These are phyloP conservation scores for Psilocybe cubensis DNA, from an alignment of 768 basidiomycete genomes.

Conservation along the genomic window DNA sequence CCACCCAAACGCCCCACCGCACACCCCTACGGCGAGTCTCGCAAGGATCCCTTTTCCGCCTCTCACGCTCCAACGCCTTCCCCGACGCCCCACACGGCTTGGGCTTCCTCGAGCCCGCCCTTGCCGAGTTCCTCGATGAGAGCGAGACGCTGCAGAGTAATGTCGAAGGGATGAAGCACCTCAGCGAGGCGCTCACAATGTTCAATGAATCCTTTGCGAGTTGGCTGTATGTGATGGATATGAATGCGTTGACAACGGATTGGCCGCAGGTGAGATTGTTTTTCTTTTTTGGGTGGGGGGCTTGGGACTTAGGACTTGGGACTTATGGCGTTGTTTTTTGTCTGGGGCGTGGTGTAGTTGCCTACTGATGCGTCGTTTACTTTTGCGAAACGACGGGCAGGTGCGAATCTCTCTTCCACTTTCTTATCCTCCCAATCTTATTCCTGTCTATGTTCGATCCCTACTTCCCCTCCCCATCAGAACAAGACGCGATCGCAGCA, in stretches of 20 bases:
- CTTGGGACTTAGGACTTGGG: background rate
- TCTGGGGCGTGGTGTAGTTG: constrained; percentile 40
- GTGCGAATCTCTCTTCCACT: constrained; percentile 32
- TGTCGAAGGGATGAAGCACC: constrained; percentile 66
- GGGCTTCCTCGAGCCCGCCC: constrained; percentile 82
- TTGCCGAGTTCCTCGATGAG: constrained; percentile 89
- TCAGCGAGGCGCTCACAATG: constrained; percentile 75
- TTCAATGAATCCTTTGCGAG: constrained; percentile 96
- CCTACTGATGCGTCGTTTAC: constrained; percentile 63
- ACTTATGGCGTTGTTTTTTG: constrained; percentile 13
- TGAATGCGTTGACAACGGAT: constrained; percentile 94
- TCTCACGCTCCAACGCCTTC: constrained; percentile 76
- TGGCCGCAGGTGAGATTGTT: constrained; percentile 83
- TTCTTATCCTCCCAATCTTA: too few species aligned
- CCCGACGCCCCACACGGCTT: constrained; percentile 82
- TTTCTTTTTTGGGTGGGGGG: background rate
- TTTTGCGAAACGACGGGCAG: constrained; percentile 62
- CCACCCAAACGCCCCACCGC: constrained; percentile 58
- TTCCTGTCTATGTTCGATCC: background rate
- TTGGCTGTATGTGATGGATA: constrained; percentile 89
- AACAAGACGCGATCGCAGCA: constrained; percentile 60
- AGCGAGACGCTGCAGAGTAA: constrained; percentile 79
- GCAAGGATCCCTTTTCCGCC: constrained; percentile 85
- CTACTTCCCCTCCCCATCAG: too few species aligned
- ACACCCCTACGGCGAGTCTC: constrained; percentile 90